phyloP scores from a whole-genome alignment of 2,329 filamentous ascomycete genomes.

The Arthrobotrys musiformis region DNA sequence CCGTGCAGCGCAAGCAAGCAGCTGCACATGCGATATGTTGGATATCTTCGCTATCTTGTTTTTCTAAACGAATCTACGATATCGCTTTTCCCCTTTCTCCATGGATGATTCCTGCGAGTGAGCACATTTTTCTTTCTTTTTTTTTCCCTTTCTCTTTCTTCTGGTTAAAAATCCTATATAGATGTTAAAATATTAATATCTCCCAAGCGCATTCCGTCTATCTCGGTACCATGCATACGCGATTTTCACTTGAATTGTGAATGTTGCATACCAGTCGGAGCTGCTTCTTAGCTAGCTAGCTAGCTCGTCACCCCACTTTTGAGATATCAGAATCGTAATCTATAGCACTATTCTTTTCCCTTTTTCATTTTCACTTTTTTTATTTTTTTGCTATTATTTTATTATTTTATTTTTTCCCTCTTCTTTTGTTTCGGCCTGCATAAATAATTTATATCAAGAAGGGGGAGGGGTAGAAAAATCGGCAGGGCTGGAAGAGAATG shows the following conservation, averaged over 20 bases:
- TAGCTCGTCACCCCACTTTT: slow-evolving; percentile 39
- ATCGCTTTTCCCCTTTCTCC: not conserved
- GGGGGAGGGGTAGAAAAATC: not conserved
- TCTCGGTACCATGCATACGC: slow-evolving; percentile 8
- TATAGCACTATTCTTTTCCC: not conserved
- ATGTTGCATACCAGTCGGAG: too few relatives aligned
- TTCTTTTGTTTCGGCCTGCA: too few relatives aligned
- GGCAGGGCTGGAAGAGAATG: not conserved
- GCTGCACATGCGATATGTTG: slow-evolving; percentile 6
- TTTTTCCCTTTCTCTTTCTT: not conserved
- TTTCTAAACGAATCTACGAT: not conserved
- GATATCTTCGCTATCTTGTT: slow-evolving; percentile 1
- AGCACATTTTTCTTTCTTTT: slow-evolving; percentile 44
- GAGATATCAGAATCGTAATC: slow-evolving; percentile 35
- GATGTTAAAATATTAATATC: slow-evolving; percentile 10
- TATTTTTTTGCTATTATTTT: too few relatives aligned
- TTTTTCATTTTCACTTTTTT: too few relatives aligned
- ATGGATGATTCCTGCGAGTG: slow-evolving; percentile 1
- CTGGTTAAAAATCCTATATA: not conserved
- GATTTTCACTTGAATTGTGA: not conserved
- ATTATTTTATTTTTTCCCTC: too few relatives aligned
- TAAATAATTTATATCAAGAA: not conserved
- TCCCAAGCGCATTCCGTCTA: slow-evolving; percentile 7
- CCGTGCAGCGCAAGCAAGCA: too few relatives aligned
- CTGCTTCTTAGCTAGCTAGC: too few relatives aligned